Conservation (phyloP, 2,329 filamentous ascomycete species). For the Apiospora saccharicola region DNA sequence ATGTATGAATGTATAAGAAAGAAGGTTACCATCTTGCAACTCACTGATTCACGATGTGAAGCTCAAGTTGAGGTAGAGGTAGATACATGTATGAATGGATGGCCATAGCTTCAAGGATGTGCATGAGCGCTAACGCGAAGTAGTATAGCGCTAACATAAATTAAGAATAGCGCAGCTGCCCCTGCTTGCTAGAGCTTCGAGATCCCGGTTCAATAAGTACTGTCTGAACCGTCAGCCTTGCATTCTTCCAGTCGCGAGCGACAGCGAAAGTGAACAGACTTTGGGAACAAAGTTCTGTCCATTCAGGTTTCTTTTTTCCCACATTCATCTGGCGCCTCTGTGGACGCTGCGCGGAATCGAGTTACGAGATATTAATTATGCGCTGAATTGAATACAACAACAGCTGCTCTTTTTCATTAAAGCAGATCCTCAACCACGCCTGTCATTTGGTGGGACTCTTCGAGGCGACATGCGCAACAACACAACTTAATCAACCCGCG, state of each 20-base stretch:
- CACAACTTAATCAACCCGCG: background rate
- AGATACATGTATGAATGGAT: background rate
- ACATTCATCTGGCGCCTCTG: background rate
- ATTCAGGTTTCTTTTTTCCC: background rate
- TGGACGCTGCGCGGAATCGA: background rate
- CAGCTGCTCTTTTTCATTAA: background rate
- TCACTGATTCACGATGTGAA: background rate
- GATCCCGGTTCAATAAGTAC: constrained; percentile 9
- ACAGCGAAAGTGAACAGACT: constrained; percentile 9
- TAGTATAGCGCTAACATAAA: background rate
- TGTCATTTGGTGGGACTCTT: background rate
- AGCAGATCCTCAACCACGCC: background rate
- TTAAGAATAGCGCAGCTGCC: background rate
- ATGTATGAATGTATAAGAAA: background rate
- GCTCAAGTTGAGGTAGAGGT: background rate
- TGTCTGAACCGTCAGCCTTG: constrained; percentile 10
- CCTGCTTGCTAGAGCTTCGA: background rate
- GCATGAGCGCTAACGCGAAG: background rate
- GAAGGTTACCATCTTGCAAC: background rate
- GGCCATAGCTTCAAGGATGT: constrained; percentile 4
- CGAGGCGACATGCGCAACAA: constrained; percentile 2
- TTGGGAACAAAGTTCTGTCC: constrained; percentile 11
- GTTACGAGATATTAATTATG: background rate
- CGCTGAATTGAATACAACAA: background rate
- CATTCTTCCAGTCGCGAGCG: constrained; percentile 19